Evolutionary conservation across 164 flowering plant species (phyloP).

Genomic region (Tetrastigma voinierianum): DNA sequence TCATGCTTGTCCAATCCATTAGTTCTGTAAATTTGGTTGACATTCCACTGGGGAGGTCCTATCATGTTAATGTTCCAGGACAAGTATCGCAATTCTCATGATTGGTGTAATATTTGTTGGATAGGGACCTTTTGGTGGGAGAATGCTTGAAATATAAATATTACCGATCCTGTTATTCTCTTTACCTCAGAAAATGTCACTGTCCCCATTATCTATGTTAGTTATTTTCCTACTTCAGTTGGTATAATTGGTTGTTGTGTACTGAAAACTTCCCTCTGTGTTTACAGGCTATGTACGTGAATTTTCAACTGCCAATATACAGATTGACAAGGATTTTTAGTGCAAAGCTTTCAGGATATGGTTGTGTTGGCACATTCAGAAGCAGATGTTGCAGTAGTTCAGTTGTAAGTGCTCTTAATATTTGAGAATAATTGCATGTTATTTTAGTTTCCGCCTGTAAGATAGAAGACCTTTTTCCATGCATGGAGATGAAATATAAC

Average conservation of each 20-base stretch:
- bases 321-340: slow-evolving; percentile 94
- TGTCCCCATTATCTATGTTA: not conserved
- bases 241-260: not conserved
- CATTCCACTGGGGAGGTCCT: too few relatives aligned
- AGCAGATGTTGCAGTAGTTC: slow-evolving; percentile 62
- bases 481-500: not conserved
- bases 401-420: slow-evolving; percentile 47
- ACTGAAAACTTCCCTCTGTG: slow-evolving; percentile 6
- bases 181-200: too few relatives aligned
- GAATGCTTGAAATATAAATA: too few relatives aligned
- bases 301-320: slow-evolving; percentile 86
- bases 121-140: too few relatives aligned
- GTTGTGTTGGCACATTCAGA: slow-evolving; percentile 73
- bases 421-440: too few relatives aligned
- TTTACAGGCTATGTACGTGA: slow-evolving; percentile 95
- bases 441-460: not conserved
- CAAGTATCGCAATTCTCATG: too few relatives aligned
- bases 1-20: too few relatives aligned
- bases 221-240: not conserved
- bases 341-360: slow-evolving; percentile 97
- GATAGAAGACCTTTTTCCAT: not conserved
- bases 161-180: too few relatives aligned
- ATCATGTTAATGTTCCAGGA: too few relatives aligned
- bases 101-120: too few relatives aligned
- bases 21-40: too few relatives aligned